A percentile compares a stretch with the other conserved stretches of the same genome.
Conservation (phyloP, 345 rosid genomes). For the Eucalyptus sideroxylon region DNA sequence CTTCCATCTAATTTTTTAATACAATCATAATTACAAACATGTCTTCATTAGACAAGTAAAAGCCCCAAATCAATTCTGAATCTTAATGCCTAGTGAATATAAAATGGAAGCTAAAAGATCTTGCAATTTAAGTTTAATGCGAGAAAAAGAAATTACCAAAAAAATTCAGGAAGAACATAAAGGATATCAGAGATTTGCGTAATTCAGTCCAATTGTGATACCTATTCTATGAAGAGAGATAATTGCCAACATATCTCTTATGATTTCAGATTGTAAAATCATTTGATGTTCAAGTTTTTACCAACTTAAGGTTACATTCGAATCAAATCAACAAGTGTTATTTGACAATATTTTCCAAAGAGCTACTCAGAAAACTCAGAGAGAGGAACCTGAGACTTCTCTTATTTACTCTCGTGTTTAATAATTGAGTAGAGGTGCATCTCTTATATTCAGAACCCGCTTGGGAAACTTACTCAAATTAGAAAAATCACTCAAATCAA, state of each 20-base stretch:
- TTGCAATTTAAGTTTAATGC: neutral
- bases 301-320: neutral
- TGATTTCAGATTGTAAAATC: neutral
- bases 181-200: neutral
- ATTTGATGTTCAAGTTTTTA: neutral
- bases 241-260: neutral
- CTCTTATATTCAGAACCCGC: neutral
- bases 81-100: neutral
- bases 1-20: neutral
- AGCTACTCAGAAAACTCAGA: neutral
- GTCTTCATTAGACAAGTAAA: neutral
- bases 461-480: too few species aligned
- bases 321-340: neutral
- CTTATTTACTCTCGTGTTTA: neutral
- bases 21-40: neutral
- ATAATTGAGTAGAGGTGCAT: neutral
- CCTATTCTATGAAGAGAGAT: neutral
- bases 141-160: neutral
- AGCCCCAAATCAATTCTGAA: neutral
- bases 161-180: neutral
- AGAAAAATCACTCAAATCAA: too few species aligned
- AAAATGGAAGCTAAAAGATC: neutral
- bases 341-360: neutral
- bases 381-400: neutral
- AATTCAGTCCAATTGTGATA: neutral